phyloP scores from a whole-genome alignment of 73 alveolate genomes.

The Paramecium bursaria region DNA sequence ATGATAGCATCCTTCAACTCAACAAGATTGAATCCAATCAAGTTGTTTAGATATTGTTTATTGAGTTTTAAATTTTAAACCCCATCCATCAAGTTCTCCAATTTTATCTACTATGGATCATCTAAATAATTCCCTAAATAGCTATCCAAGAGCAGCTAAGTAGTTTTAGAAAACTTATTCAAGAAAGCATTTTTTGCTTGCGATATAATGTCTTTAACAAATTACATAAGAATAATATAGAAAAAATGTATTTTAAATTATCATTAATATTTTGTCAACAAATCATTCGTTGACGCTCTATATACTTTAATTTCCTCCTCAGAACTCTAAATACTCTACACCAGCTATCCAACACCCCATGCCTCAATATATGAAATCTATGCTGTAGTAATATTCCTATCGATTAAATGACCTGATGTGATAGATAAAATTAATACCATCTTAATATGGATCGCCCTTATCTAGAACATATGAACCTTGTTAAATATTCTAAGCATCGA shows the following conservation, averaged over 20 bases:
- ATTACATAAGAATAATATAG: too few relatives aligned
- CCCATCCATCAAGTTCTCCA: background rate
- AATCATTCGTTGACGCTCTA: conserved; percentile 56
- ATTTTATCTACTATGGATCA: conserved; percentile 35
- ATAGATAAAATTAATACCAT: background rate
- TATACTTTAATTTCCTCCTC: conserved; percentile 44
- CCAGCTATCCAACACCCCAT: conserved; percentile 32
- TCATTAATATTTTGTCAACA: conserved; percentile 34
- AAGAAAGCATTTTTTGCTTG: too few relatives aligned
- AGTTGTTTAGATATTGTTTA: conserved; percentile 11
- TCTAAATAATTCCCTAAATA: conserved; percentile 48
- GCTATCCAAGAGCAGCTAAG: conserved; percentile 25
- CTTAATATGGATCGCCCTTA: conserved; percentile 23
- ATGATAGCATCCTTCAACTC: conserved; percentile 33
- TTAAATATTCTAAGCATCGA: conserved; percentile 25
- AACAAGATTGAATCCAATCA: conserved; percentile 23
- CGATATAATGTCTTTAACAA: too few relatives aligned
- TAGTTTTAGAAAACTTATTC: conserved; percentile 23
- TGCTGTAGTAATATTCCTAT: conserved; percentile 4
- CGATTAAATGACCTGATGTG: conserved; percentile 12
- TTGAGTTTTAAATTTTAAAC: conserved; percentile 28
- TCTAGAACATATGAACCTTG: conserved; percentile 9
- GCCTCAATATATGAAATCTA: conserved; percentile 32
- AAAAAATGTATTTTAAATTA: too few relatives aligned
- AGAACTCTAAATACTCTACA: background rate